Evolutionary conservation across 371 early-diverging fungal species (phyloP), one percentile per base, ranked within the genome.

Genomic region (Dinochytrium kinnereticum): DNA sequence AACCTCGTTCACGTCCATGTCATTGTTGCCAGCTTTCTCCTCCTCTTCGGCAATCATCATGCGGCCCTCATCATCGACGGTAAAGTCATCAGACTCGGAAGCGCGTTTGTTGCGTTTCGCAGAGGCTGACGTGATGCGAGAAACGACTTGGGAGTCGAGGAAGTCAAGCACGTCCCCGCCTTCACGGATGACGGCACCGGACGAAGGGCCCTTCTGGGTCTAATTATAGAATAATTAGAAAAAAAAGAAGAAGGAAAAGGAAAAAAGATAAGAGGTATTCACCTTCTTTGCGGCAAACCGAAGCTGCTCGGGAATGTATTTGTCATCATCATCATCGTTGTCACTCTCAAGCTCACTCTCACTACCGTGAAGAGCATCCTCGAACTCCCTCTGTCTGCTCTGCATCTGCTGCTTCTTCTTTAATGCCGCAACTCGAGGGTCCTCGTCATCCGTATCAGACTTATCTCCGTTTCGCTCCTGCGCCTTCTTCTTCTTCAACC

Each of bases 311-410:
- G 81, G 81, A 51, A 81, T 72, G 69, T 78, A 80, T 49, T 82
- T 87, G 1, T 81, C 85, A 33, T 84, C 85, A 51, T 82, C 88
- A 1, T 81, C 85, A 33, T 84, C 85, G 61, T 87, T 90, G 30
- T 78, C 83, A 50, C 72, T 71, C 70, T 92, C 83, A 68, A 94
- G 80, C 76, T 97, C 97, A 81, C 94, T 94, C 76, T 96, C 97
- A 75, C 90, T 90, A 49, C 94, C 96, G 70, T 96, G 93, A 37
- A 97, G 72, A 1, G 93, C 94, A 75, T 95, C 93, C 76, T 96
- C 96, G 73, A 93, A 96, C 1, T 93, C 92, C 70, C 89, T 92
- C 59, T 88, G 91, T 74, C 86, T 89, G 61, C 82, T 74, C 59
- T 76, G 75, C 72, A 75, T 61, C 64, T 28, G 30, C 55, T 51